Conservation (phyloP, 257 asterid genomes). For the Penstemon barbatus region DNA sequence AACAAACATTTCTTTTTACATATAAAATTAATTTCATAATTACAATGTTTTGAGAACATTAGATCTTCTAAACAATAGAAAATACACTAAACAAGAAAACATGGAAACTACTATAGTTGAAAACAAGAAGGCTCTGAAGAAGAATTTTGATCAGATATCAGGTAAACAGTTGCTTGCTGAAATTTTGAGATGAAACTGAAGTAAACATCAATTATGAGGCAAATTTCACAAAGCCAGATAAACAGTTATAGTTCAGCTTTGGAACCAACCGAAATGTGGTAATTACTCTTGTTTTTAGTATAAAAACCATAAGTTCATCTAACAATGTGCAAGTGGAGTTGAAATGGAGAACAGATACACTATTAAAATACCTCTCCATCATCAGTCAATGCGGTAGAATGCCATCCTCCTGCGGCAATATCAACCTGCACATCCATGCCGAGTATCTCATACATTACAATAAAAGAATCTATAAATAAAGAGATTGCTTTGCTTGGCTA, state of each 20-base stretch:
- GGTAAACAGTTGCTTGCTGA: conserved; percentile 4
- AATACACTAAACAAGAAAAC: background rate
- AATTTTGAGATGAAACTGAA: conserved; percentile 7
- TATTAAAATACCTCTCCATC: conserved; percentile 76
- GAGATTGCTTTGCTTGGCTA: conserved; percentile 8
- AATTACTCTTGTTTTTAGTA: background rate
- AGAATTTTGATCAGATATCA: conserved; percentile 10
- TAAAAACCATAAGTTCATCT: background rate
- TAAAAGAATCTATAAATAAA: conserved; percentile 1
- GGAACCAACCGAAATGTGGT: background rate
- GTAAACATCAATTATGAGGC: conserved; percentile 4
- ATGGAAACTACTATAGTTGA: background rate
- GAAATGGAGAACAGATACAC: conserved; percentile 11
- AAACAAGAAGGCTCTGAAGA: background rate
- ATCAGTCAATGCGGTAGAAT: conserved; percentile 91
- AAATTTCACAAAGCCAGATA: background rate
- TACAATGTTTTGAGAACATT: background rate
- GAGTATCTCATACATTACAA: background rate
- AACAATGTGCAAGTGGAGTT: conserved; percentile 1
- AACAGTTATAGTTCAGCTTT: background rate
- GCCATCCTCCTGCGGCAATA: conserved; percentile 99
- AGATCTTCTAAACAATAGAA: background rate
- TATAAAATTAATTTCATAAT: background rate
- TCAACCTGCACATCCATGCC: conserved; percentile 64
- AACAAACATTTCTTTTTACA: no score